Base-by-base conservation (phyloP, 331 rosid genomes). In the Rosa hybrid region DNA sequence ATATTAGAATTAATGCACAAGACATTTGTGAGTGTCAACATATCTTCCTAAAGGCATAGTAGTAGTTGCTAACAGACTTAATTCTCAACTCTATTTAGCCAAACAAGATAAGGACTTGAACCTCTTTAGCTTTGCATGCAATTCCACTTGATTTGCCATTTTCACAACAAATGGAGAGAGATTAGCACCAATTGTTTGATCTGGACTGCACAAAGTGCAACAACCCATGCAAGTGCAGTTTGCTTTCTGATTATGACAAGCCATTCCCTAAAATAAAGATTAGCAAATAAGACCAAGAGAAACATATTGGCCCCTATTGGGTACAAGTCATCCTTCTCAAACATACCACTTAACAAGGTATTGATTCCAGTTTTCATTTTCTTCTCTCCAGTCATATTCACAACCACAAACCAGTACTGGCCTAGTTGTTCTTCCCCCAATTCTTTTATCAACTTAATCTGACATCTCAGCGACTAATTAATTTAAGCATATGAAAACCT, bases 401-500 rank as follows among this genome's bases (percentile, higher is more conserved):
- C 60, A 67, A 42, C 65, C 71, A 2, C 71, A 68, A 8, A 56
- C 83, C 51, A 50, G 51, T 49, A 34, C 57, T 62, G 76, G 83
- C 68, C 68, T 63, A 80, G 75, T 71, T 74, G 73, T 80, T 78
- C 83, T 68, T 50, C 21, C 53, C 30, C 67, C 74, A 48, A 6
- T 56, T 76, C 57, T 71, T 83, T 56, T 54, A 20, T 70, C 56
- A 48, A 75, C 69, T 44, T 54, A 83, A 76, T 41, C 13, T 60
- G 82, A 84, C 86, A 78, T 79, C 81, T 78, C 85, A 87, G 72
- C 86, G 25, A 73, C 84, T 74, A 50, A 67, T 65, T 48, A 27
- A 20, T 7, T 49, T 63, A 56, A 63, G 79, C 92, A 92, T 81
- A 84, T 82, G 89, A 83, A 81, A 56, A 17, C 79, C 78, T 69